Conservation (phyloP, 352 stramenopile species). For the Globisporangium uncinulatum region DNA sequence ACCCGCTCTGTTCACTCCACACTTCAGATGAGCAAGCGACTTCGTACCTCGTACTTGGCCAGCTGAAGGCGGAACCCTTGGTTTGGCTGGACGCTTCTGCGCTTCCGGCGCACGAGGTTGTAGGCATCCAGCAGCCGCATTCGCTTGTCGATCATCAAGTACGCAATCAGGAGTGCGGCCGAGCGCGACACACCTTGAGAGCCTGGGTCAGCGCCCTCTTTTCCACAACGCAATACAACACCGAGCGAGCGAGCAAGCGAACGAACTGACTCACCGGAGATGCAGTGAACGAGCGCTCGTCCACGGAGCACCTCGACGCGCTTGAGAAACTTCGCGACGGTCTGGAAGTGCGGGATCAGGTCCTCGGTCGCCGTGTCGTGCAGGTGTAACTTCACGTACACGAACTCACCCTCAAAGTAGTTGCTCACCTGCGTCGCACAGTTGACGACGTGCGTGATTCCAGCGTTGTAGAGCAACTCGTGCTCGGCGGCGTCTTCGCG, state of each 20-base stretch:
- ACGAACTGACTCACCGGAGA: conserved; percentile 27
- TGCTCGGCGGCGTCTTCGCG: conserved; percentile 35
- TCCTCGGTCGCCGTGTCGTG: conserved; percentile 47
- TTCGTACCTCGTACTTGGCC: conserved; percentile 51
- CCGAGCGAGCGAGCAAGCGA: neutral
- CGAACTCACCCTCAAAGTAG: conserved; percentile 59
- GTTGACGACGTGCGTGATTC: conserved; percentile 65
- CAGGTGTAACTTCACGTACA: conserved; percentile 56
- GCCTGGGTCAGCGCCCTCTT: neutral
- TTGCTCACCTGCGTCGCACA: conserved; percentile 42
- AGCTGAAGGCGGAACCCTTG: conserved; percentile 58
- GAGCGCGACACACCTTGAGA: conserved; percentile 41
- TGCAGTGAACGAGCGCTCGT: conserved; percentile 52
- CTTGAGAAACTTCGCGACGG: conserved; percentile 46
- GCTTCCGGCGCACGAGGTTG: conserved; percentile 41
- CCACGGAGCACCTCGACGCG: conserved; percentile 40
- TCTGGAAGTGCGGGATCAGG: conserved; percentile 47
- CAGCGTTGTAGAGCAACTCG: conserved; percentile 29
- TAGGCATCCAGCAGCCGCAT: conserved; percentile 57
- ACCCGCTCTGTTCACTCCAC: no score
- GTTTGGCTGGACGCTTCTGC: conserved; percentile 44
- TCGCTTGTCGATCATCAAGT: conserved; percentile 67
- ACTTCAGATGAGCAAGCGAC: neutral
- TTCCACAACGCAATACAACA: neutral
- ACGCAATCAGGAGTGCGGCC: conserved; percentile 46